Evolutionary conservation across 345 rosid species (phyloP), one percentile per base, ranked within the genome.

Genomic region (Lepidium africanum): DNA sequence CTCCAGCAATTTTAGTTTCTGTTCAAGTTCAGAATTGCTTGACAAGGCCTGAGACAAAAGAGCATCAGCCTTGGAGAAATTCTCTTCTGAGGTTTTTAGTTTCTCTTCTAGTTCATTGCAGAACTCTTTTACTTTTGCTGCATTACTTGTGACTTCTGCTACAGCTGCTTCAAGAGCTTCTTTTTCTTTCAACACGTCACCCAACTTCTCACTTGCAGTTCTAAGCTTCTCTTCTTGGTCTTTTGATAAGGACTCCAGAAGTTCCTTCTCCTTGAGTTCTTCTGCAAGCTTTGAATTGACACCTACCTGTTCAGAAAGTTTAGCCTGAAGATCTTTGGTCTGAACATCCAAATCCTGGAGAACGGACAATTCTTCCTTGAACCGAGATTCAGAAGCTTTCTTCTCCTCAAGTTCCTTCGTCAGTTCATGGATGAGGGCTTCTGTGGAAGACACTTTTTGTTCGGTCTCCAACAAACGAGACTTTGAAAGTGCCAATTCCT

Each of bases 1-100:
- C 73, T 85, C 96, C 56, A 89, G 73, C 27, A 88, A 85, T 72
- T 87, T 86, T 80, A 91, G 49, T 76, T 85, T 89, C 76, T 87
- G 76, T 56, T 83, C 91, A 54, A 91, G 93, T 75, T 85, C 96
- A 49, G 81, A 81, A 63, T 77, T 89, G 74, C 77, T 79, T 6
- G 87, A 77, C 76, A 88, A 78, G 63, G 97, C 86, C 75, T 86
- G 81, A 67, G 96, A 82, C 71, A 89, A 69, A 54, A 82, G 87
- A 63, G 89, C 86, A 72, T 89, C 93, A 10, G 85, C 61, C 69
- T 83, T 86, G 25, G 67, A 7, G 82, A 78, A 84, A 74, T 81
- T 87, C 48, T 89, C 93, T 9, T 86, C 88, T 35, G 91, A 81
- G 32, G 76, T 41, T 76, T 86, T 87, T 83, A 86, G 69, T 72